Base-by-base conservation (phyloP, 2,329 filamentous ascomycete species). In the Sphaerostilbella broomeana region DNA sequence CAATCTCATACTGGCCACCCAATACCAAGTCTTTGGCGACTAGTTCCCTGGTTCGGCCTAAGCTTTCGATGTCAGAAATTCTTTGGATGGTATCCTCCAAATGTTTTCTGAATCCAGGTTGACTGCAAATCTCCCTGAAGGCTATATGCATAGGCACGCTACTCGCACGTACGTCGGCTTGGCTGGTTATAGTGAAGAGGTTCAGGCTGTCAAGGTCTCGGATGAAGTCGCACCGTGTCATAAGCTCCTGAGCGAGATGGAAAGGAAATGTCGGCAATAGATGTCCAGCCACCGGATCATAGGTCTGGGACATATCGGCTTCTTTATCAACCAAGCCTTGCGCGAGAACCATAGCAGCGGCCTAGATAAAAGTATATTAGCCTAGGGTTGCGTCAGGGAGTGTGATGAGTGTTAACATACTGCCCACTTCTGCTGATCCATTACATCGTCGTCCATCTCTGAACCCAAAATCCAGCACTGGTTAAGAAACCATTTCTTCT, bases 351-450 rank as follows among this genome's bases (percentile, higher is more conserved):
- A 97, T 95, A 25, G 92, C 88, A 10, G 87, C 89, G 10, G 88
- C 86, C 77, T 87, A 45, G 9, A 16, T 7, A 12, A 32, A 13
- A 20, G 8, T 12, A 4, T 4, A 18, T 1, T n/a, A 12, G 3
- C 5, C 13, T 15, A 20, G 4, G 15, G 25, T 3, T n/a, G 15
- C 6, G 15, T 2, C 19, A 35, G n/a, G 29, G 18, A 17, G n/a
- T 16, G 6, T 12, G 13, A 13, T 21, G 3, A 25, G 27, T 11
- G 6, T 42, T 26, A 21, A 75, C 81, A 64, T 69, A 87, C 84
- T 31, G 89, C 86, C 70, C 87, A 95, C 61, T 97, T 95, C 58
- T 97, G 88, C 61, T 95, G 86, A 56, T 95, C 87, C 82, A 97
- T 97, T 51, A 95, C 92, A 57, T 98, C 92, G 62, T 97, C 92